Evolutionary conservation across 2,329 filamentous ascomycete species (phyloP).

Genomic region (Coniella lustricola): DNA sequence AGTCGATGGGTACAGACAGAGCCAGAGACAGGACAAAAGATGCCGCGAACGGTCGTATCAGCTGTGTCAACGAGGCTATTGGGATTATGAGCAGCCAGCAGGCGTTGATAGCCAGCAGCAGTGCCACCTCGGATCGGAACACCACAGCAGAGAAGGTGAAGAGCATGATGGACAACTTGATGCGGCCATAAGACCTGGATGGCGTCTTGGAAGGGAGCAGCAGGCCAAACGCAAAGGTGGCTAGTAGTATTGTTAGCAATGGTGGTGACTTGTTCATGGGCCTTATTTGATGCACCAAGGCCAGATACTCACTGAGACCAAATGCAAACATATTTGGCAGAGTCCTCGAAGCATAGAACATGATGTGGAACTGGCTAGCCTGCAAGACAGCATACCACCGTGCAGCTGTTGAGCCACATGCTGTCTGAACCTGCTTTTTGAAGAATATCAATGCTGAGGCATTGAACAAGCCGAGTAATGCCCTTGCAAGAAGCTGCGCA

Average conservation of each 20-base stretch:
- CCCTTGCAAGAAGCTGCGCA: constrained; percentile 60
- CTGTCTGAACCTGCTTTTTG: constrained; percentile 51
- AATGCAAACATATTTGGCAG: constrained; percentile 97
- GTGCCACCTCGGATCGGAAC: constrained; percentile 83
- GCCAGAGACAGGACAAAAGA: constrained; percentile 61
- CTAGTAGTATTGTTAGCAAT: constrained; percentile 30
- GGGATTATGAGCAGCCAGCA: constrained; percentile 54
- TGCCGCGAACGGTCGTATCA: constrained; percentile 59
- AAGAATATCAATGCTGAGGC: constrained; percentile 61
- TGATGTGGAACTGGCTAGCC: constrained; percentile 80
- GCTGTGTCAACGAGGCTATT: constrained; percentile 44
- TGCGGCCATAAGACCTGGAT: constrained; percentile 33
- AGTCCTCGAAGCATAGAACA: constrained; percentile 87
- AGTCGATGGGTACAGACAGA: constrained; percentile 71
- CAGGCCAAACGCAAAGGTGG: constrained; percentile 55
- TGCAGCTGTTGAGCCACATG: constrained; percentile 62
- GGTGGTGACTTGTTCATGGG: not conserved
- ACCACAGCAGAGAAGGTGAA: constrained; percentile 75
- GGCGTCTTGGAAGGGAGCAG: constrained; percentile 32
- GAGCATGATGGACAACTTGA: constrained; percentile 61
- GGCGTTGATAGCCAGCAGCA: constrained; percentile 66
- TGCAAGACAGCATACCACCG: constrained; percentile 77
- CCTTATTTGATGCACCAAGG: not conserved
- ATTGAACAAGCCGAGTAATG: constrained; percentile 72
- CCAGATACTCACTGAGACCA: constrained; percentile 59